Conservation (phyloP, 2,329 filamentous ascomycete genomes). For the Aspergillus sp. region DNA sequence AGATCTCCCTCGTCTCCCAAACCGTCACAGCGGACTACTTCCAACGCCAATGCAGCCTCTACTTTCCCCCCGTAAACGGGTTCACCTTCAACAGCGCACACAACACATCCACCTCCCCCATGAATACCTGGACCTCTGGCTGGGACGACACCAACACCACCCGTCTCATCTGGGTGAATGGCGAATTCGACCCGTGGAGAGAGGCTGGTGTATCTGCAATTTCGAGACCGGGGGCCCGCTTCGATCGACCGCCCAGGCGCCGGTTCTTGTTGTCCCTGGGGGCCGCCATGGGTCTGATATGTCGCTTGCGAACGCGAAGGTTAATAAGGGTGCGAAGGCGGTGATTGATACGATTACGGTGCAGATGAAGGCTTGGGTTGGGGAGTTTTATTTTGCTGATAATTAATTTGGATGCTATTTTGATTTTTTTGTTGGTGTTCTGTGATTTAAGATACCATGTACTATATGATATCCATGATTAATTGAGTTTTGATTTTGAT, state of each 20-base stretch:
- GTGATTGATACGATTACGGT: constrained; percentile 48
- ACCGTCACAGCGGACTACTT: constrained; percentile 50
- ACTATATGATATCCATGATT: too few species aligned
- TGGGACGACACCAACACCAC: constrained; percentile 51
- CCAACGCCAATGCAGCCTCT: constrained; percentile 51
- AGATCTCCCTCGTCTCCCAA: constrained; percentile 48
- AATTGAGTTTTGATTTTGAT: too few species aligned
- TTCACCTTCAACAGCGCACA: constrained; percentile 46
- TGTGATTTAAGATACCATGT: too few species aligned
- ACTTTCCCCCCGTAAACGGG: constrained; percentile 50
- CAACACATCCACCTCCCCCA: constrained; percentile 43
- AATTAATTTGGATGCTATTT: background rate
- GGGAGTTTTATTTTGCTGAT: background rate
- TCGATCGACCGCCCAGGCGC: constrained; percentile 40
- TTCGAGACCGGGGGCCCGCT: constrained; percentile 53
- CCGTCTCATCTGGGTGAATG: constrained; percentile 56
- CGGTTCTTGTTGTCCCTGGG: constrained; percentile 50
- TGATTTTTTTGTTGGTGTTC: background rate
- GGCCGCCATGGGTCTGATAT: constrained; percentile 56
- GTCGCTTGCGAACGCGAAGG: constrained; percentile 40
- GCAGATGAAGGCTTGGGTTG: constrained; percentile 37
- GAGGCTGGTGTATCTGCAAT: constrained; percentile 50
- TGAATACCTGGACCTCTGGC: constrained; percentile 54
- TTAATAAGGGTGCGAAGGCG: constrained; percentile 44
- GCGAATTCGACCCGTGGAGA: constrained; percentile 57